Percentiles rank a stretch among this genome's conserved stretches.
Conservation (phyloP, 305 asterid genomes). For the Fraxinus velutina region DNA sequence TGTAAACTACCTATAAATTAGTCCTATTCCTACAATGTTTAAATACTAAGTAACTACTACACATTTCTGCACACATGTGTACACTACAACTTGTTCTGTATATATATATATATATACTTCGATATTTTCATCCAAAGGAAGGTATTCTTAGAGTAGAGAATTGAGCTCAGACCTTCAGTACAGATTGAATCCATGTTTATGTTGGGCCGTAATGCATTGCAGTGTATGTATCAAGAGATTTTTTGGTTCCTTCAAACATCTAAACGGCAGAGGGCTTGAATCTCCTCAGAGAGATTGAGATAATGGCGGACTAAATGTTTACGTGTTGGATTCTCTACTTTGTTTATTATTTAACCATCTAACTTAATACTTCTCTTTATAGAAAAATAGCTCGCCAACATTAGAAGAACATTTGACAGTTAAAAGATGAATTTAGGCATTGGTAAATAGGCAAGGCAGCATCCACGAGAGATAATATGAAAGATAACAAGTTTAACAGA, state of each 20-base stretch:
- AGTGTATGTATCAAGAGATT: background rate
- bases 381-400: background rate
- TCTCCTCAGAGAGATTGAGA: background rate
- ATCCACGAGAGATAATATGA: conserved; percentile 2
- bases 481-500: conserved; percentile 25
- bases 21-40: background rate
- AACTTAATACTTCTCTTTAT: background rate
- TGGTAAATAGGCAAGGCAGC: conserved; percentile 1
- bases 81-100: background rate
- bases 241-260: background rate
- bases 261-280: background rate
- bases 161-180: background rate
- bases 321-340: background rate
- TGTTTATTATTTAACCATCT: background rate
- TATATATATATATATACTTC: background rate
- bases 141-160: background rate
- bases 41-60: background rate
- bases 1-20: background rate
- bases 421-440: background rate
- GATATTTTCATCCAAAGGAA: background rate
- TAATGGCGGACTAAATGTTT: background rate
- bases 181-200: background rate
- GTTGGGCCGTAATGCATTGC: background rate
- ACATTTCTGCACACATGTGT: background rate
- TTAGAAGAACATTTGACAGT: background rate